Evolutionary conservation across 1,284 basidiomycete species (phyloP), one percentile per base, ranked within the genome.

Genomic region (Taiwanofungus camphoratus): DNA sequence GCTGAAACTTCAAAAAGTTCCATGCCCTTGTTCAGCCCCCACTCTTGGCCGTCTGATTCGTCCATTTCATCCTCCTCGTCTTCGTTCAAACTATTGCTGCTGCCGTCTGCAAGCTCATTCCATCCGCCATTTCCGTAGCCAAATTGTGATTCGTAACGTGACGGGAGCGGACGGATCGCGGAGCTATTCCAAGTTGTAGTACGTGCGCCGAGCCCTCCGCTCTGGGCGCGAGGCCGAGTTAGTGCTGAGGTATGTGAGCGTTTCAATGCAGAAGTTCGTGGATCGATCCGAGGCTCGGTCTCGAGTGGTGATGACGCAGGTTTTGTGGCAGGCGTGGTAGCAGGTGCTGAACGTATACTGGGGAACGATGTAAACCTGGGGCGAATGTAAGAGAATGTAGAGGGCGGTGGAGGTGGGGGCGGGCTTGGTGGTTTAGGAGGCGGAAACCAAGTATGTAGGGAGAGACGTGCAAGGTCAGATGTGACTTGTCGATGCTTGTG

Each of bases 1-100:
- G 88, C 83, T 42, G 86, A 90, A 21, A 91, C 87, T 59, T 92
- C 88, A 51, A 87, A 87, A 13, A 91, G 70, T 56, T 86, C 81
- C 81, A 90, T 88, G 45, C 79, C 84, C 56, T 82, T 84, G 57
- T 73, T 77, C 30, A 87, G 69, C 7, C 86, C 86, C 82, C 84
- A 88, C 53, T 88, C 81, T 33, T 69, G 66, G 38, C 74, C 74
- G 36, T 82, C 77, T n/a, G 73, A 69, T 11, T 64, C 67, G 13
- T 71, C 68, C 16, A 69, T 61, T 6, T 66, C 70, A 22, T 65
- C 70, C 22, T 76, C 82, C 20, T 82, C 80, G 32, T 80, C 80
- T 57, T 87, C 82, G 33, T 76, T 72, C 30, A 81, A 67, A 57
- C 79, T 82, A 49, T 77, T 79, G 56, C 77, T 81, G 55, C 76